phyloP scores from a whole-genome alignment of 441 rosid species.

The Kokia cookei region DNA sequence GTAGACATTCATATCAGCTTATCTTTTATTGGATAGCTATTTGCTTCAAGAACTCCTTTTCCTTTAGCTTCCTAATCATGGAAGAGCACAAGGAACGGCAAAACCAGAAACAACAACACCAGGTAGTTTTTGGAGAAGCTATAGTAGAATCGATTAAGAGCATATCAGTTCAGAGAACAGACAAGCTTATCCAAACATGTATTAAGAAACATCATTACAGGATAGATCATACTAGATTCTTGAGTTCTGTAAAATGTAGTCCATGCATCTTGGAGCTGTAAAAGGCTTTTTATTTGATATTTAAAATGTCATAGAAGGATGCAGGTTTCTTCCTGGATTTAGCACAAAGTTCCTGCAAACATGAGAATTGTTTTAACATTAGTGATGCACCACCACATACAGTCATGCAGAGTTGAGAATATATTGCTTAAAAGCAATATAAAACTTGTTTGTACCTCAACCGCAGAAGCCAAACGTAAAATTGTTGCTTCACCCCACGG shows the following conservation, averaged over 20 bases:
- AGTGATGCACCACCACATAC: not conserved
- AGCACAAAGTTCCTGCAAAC: conserved; percentile 48
- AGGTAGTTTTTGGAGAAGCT: not conserved
- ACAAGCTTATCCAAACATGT: not conserved
- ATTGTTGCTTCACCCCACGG: conserved; percentile 88
- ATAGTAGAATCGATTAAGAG: not conserved
- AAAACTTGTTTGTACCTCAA: conserved; percentile 42
- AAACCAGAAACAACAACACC: not conserved
- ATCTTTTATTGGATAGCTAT: not conserved
- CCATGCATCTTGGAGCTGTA: not conserved
- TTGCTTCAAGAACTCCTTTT: not conserved
- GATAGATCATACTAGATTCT: not conserved
- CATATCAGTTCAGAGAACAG: not conserved
- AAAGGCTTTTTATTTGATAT: conserved; percentile 17
- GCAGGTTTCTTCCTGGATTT: conserved; percentile 55
- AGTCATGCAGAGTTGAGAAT: not conserved
- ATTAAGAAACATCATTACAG: not conserved
- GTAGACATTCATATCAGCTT: not conserved
- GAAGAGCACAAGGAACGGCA: not conserved
- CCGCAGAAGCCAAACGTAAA: conserved; percentile 60
- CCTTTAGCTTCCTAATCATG: not conserved
- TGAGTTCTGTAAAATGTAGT: not conserved
- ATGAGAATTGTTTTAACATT: conserved; percentile 2
- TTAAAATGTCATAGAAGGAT: conserved; percentile 52
- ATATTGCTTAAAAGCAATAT: not conserved